Conservation (phyloP, 2,329 filamentous ascomycete genomes). For the Lasiodiplodia theobromae region DNA sequence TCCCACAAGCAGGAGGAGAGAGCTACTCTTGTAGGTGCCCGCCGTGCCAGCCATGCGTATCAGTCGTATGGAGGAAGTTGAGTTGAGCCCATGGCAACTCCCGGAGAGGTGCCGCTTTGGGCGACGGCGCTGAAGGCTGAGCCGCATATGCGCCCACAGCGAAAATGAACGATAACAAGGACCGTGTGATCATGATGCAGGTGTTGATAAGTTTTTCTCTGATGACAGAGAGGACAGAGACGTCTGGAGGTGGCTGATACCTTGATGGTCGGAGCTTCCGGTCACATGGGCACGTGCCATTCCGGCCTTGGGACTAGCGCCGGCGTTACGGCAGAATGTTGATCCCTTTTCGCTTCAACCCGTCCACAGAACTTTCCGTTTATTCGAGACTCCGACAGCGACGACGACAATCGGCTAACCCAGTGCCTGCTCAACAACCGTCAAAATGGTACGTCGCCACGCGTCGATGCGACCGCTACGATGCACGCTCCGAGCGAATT, state of each 20-base stretch:
- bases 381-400: slow-evolving; percentile 25
- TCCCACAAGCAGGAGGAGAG: not conserved
- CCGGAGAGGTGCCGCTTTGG: slow-evolving; percentile 81
- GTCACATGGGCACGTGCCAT: slow-evolving; percentile 5
- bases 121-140: slow-evolving; percentile 81
- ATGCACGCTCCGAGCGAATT: not conserved
- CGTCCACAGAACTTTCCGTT: slow-evolving; percentile 27
- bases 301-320: slow-evolving; percentile 16
- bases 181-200: slow-evolving; percentile 16
- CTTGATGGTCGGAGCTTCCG: slow-evolving; percentile 13
- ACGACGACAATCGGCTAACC: slow-evolving; percentile 30
- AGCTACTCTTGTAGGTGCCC: slow-evolving; percentile 88
- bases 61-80: slow-evolving; percentile 91
- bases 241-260: slow-evolving; percentile 8
- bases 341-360: slow-evolving; percentile 23
- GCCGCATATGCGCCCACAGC: slow-evolving; percentile 50
- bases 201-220: not conserved
- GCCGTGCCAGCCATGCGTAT: slow-evolving; percentile 94
- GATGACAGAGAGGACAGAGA: slow-evolving; percentile 22
- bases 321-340: slow-evolving; percentile 3
- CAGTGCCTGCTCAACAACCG: slow-evolving; percentile 26
- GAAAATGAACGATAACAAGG: slow-evolving; percentile 13
- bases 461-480: no score
- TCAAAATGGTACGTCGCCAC: slow-evolving; percentile 28
- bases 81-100: slow-evolving; percentile 90